Base-by-base conservation (phyloP, 2,329 filamentous ascomycete genomes). In the Cladophialophora yegresii region DNA sequence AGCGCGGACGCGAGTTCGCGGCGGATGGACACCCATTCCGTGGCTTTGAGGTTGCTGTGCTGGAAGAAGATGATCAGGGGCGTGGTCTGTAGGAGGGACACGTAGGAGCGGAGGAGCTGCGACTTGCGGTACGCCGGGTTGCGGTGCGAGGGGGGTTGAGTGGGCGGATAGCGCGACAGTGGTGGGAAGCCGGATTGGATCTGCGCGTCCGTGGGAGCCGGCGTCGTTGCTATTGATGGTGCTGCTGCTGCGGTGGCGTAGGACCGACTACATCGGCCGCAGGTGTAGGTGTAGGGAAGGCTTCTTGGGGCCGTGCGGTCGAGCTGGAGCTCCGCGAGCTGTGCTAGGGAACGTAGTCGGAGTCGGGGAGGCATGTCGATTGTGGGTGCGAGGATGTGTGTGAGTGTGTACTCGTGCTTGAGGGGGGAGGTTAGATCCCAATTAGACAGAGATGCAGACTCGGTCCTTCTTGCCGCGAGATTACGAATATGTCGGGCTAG, bases 61-160 rank as follows among this genome's bases (percentile, higher is more conserved):
- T 91, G 88, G 82, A 97, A 96, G 73, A 97, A 84, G 64, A 97
- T 84, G 71, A 96, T 88, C 66, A 97, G 78, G 47, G 93, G 92
- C 10, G 91, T 89, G 23, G 92, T 92, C 65, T 91, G 91, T 64
- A 97, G 86, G 66, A 96, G 82, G 54, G 93, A 95, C 58, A 93
- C 91, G 79, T 97, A 97, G 72, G 90, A 87, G 63, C 93, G 87
- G 70, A 89, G 85, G 22, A 98, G 84, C 78, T 99, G 95, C 16
- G 92, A 89, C 80, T 98, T 96, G 76, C 93, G 89, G 73, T 89
- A 89, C 75, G 96, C 90, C 54, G 93, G 86, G 22, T 88, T 89
- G 75, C 93, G 91, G 75, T 96, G 89, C 61, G 91, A 96, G 3
- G 91, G 92, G 2, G 93, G 93, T 77, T 97, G 92, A 0, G 87